Percentiles rank a stretch among this genome's conserved stretches.
These are phyloP conservation scores for Boletus sp. DNA, from an alignment of 1,284 basidiomycete species.

Conservation along the genomic window DNA sequence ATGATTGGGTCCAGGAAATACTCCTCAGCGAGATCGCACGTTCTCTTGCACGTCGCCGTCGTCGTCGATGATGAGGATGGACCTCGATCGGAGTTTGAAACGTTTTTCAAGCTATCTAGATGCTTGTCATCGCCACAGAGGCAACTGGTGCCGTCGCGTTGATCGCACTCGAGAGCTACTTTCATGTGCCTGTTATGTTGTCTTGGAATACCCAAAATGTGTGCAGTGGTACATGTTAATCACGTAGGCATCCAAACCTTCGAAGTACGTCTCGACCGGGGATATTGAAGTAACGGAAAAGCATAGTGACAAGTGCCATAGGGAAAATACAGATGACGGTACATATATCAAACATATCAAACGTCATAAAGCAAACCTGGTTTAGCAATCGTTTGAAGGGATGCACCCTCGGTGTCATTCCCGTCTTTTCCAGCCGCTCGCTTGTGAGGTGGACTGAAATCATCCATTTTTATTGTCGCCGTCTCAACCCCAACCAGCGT, in stretches of 20 bases:
- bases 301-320: background rate
- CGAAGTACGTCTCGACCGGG: no score
- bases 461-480: background rate
- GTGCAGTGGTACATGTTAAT: no score
- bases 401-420: background rate
- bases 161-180: no score
- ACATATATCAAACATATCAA: background rate
- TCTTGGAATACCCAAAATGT: no score
- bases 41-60: background rate
- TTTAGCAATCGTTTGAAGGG: background rate
- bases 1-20: constrained; percentile 5
- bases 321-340: background rate
- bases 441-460: background rate
- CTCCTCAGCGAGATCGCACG: background rate
- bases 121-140: no score
- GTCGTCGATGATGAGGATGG: constrained; percentile 3
- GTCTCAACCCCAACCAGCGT: background rate
- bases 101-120: no score
- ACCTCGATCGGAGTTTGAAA: constrained; percentile 4
- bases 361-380: background rate
- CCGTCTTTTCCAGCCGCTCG: background rate
- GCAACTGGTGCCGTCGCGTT: no score
- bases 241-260: no score
- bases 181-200: no score
- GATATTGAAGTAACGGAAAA: background rate